Evolutionary conservation across 2,329 filamentous ascomycete species (phyloP).

Genomic region (Fusarium secorum): DNA sequence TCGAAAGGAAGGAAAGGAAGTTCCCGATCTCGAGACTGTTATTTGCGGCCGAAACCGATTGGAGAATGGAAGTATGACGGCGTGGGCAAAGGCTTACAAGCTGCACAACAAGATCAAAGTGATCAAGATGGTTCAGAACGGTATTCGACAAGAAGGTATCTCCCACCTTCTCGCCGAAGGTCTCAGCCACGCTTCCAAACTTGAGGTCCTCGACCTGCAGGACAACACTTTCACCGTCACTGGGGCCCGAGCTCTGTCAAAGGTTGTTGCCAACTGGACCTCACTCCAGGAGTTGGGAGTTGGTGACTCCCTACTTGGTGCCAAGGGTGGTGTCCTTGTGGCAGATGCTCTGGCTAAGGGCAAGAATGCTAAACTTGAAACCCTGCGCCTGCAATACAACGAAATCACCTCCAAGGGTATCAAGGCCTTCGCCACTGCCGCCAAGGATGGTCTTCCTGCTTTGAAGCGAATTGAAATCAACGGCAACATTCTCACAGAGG

Average conservation of each 20-base stretch:
- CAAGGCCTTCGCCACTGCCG: constrained; percentile 73
- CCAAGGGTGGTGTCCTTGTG: constrained; percentile 78
- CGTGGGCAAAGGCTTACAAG: constrained; percentile 88
- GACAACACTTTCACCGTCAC: constrained; percentile 94
- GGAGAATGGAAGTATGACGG: constrained; percentile 94
- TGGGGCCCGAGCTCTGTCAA: constrained; percentile 80
- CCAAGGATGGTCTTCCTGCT: constrained; percentile 72
- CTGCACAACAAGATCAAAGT: constrained; percentile 83
- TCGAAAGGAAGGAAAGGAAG: constrained; percentile 72
- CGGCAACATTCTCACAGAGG: constrained; percentile 92
- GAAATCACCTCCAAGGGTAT: constrained; percentile 84
- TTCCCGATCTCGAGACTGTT: constrained; percentile 91
- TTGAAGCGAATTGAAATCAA: constrained; percentile 91
- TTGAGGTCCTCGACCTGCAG: constrained; percentile 87
- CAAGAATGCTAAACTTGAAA: constrained; percentile 80
- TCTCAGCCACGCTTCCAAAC: constrained; percentile 70
- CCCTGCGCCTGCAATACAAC: constrained; percentile 88
- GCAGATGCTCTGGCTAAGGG: constrained; percentile 77
- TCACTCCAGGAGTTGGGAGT: constrained; percentile 84
- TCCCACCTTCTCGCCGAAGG: constrained; percentile 81
- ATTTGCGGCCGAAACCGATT: constrained; percentile 95
- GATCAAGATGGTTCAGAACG: constrained; percentile 98
- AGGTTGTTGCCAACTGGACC: constrained; percentile 77
- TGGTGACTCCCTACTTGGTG: constrained; percentile 84
- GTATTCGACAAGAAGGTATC: constrained; percentile 94